Evolutionary conservation across 352 stramenopile genomes (phyloP).

Genomic region (Phytophthora pistaciae): DNA sequence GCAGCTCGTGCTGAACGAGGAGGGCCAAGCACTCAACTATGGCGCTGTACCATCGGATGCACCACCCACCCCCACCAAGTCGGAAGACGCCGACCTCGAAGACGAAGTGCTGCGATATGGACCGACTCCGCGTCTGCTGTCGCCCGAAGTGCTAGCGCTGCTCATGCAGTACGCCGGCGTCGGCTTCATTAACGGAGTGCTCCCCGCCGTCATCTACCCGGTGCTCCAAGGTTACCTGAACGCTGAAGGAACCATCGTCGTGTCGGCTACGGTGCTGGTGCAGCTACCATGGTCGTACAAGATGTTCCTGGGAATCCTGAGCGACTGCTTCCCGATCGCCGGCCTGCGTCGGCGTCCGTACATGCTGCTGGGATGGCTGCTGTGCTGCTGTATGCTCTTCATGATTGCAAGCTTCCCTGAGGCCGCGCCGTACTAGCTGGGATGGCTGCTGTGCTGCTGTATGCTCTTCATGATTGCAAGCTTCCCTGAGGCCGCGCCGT

Average conservation of each 20-base stretch:
- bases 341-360: slow-evolving; percentile 61
- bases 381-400: slow-evolving; percentile 57
- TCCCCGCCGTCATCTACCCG: slow-evolving; percentile 56
- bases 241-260: slow-evolving; percentile 54
- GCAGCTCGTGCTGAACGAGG: slow-evolving; percentile 27
- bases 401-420: slow-evolving; percentile 51
- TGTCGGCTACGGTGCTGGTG: slow-evolving; percentile 53
- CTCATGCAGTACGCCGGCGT: slow-evolving; percentile 59
- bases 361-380: slow-evolving; percentile 58
- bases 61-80: background rate
- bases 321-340: slow-evolving; percentile 59
- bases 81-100: slow-evolving; percentile 25
- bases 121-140: slow-evolving; percentile 33
- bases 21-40: slow-evolving; percentile 25
- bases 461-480: slow-evolving; percentile 58
- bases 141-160: slow-evolving; percentile 37
- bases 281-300: slow-evolving; percentile 64
- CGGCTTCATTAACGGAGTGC: slow-evolving; percentile 49
- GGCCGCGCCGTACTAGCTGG: slow-evolving; percentile 58
- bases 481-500: slow-evolving; percentile 46
- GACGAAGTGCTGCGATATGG: slow-evolving; percentile 41
- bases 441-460: slow-evolving; percentile 54
- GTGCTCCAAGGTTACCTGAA: slow-evolving; percentile 58
- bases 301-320: slow-evolving; percentile 58
- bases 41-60: slow-evolving; percentile 17